A percentile compares a stretch with the other conserved stretches of the same genome.
phyloP scores from a whole-genome alignment of 140 eudicot genomes.

The Flaveria floridana region DNA sequence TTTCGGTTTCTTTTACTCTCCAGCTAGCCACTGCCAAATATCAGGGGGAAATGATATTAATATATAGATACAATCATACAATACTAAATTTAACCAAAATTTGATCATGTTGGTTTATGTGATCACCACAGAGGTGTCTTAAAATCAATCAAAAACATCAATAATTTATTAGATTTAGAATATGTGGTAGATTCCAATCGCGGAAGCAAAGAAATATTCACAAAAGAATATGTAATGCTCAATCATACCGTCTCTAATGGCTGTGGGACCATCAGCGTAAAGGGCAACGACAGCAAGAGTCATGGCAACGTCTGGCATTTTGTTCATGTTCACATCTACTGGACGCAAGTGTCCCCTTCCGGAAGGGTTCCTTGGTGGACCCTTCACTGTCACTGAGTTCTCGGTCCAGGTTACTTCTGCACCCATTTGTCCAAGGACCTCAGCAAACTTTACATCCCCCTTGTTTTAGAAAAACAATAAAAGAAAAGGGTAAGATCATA shows the following conservation, averaged over 20 bases:
- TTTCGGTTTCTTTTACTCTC: constrained; percentile 98
- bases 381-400: constrained; percentile 84
- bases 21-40: constrained; percentile 84
- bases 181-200: not conserved
- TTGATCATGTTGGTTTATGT: not conserved
- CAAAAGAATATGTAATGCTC: not conserved
- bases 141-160: not conserved
- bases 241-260: constrained; percentile 88
- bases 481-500: constrained; percentile 7
- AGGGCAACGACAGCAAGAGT: constrained; percentile 98
- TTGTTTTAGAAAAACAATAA: constrained; percentile 24
- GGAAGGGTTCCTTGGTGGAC: constrained; percentile 67
- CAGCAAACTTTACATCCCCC: constrained; percentile 98
- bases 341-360: constrained; percentile 75
- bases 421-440: constrained; percentile 99
- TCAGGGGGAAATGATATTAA: not conserved
- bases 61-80: not conserved
- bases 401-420: constrained; percentile 93
- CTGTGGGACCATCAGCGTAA: constrained; percentile 88
- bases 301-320: constrained; percentile 99
- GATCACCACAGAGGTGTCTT: not conserved
- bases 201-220: not conserved
- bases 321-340: constrained; percentile 96
- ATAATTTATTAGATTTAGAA: not conserved
- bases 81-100: not conserved